phyloP scores from a whole-genome alignment of 352 stramenopile species.

The Phytophthora ramorum region DNA sequence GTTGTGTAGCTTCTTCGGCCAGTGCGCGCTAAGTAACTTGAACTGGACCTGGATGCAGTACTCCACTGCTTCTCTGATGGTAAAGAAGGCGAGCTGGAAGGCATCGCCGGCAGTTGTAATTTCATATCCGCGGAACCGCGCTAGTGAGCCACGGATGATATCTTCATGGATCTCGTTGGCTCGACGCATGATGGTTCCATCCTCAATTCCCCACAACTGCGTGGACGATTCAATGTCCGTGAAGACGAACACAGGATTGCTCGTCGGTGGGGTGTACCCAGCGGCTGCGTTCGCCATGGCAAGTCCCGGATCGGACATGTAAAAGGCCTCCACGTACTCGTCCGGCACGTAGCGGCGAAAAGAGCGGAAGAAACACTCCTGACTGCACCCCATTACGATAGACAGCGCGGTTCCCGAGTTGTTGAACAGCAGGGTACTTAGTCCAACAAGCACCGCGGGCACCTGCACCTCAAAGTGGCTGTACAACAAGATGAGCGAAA shows the following conservation, averaged over 20 bases:
- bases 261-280: constrained; percentile 35
- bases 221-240: constrained; percentile 74
- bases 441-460: constrained; percentile 39
- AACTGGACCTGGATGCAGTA: constrained; percentile 65
- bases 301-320: constrained; percentile 50
- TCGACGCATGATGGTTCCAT: constrained; percentile 48
- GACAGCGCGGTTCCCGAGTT: constrained; percentile 52
- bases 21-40: constrained; percentile 43
- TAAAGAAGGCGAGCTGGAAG: constrained; percentile 72
- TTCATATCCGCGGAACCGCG: constrained; percentile 57
- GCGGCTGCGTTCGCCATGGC: constrained; percentile 34
- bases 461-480: constrained; percentile 42
- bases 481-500: constrained; percentile 52
- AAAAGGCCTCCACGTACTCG: constrained; percentile 53
- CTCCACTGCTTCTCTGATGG: constrained; percentile 57
- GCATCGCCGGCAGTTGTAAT: constrained; percentile 66
- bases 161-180: constrained; percentile 67
- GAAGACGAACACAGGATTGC: constrained; percentile 69
- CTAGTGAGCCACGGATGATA: constrained; percentile 46
- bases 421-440: constrained; percentile 53
- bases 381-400: constrained; percentile 55
- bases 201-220: constrained; percentile 47
- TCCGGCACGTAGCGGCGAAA: constrained; percentile 51
- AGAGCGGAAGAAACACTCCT: constrained; percentile 51
- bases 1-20: constrained; percentile 58